Conservation (phyloP, 306 rosid genomes). For the Castanea mollissima region DNA sequence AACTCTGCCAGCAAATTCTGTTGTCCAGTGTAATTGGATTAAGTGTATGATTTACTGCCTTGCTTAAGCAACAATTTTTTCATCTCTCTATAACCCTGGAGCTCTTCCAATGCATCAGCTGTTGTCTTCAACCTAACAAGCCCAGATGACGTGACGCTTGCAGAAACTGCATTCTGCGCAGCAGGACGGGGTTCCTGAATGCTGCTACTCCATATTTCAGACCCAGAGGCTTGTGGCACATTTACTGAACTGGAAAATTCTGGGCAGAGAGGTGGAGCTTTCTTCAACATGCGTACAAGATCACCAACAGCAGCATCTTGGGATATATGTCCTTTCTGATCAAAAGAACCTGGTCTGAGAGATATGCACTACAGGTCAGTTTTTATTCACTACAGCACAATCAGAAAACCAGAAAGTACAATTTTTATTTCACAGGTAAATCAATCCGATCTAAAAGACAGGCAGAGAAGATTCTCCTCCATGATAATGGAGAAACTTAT, state of each 20-base stretch:
- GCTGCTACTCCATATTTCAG: conserved; percentile 33
- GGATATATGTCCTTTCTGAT: conserved; percentile 46
- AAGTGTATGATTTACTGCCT: conserved; percentile 33
- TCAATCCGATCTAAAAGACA: not conserved
- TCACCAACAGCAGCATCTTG: conserved; percentile 82
- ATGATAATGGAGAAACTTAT: not conserved
- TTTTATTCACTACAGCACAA: not conserved
- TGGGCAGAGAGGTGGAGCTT: conserved; percentile 81
- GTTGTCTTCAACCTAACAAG: conserved; percentile 52
- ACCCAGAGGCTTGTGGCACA: conserved; percentile 20
- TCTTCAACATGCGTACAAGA: conserved; percentile 66
- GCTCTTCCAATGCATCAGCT: conserved; percentile 83
- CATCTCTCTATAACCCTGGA: conserved; percentile 65
- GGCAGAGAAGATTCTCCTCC: not conserved
- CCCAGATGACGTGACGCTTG: conserved; percentile 43
- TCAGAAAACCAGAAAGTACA: not conserved
- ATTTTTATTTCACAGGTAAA: not conserved
- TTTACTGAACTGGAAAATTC: conserved; percentile 42
- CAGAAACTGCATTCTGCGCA: conserved; percentile 27
- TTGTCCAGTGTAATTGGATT: conserved; percentile 19
- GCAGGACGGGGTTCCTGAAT: conserved; percentile 34
- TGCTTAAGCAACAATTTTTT: conserved; percentile 53
- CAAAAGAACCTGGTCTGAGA: conserved; percentile 55
- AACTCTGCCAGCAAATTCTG: not conserved
- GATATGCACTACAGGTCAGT: conserved; percentile 8